Base-by-base conservation (phyloP, 148 eudicot species). In the Silene uniflora region DNA sequence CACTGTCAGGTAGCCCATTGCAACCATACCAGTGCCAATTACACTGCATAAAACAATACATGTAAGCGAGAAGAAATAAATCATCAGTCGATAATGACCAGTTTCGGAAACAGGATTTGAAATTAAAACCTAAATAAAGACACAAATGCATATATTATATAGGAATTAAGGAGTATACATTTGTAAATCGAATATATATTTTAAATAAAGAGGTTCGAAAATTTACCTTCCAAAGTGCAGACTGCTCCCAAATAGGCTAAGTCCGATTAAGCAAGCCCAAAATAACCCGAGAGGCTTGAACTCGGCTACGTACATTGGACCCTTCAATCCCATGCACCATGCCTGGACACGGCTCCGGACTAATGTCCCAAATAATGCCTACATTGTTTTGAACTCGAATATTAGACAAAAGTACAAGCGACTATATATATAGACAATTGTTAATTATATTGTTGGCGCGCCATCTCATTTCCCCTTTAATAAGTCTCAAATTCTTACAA, bases 171-270 rank as follows among this genome's bases (percentile, higher is more conserved):
- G n/a, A n/a, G n/a, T n/a, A n/a, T n/a, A n/a, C n/a, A n/a, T n/a
- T n/a, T n/a, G n/a, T n/a, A n/a, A n/a, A n/a, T n/a, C n/a, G n/a
- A n/a, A n/a, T n/a, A n/a, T n/a, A n/a, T n/a, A 27, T 27, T 35
- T 35, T 35, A 35, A 35, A 35, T 35, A 35, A 35, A 2, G 39
- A 35, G 6, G 5, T 35, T 35, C 39, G 39, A 5, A 35, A 35
- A 39, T 0, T 46, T 84, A 89, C 98, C 91, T 93, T 71, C 98
- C 98, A 74, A 86, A 91, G 73, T 88, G 93, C 74, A 93, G 88
- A 76, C 77, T 87, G 25, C 82, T 81, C 3, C 92, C 89, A 42
- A 93, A 91, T 24, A 93, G 81, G 64, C 87, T 60, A 54, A 87
- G 87, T 0, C 92, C 92, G 54, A 85, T 80, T 17, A 80, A 52